Base-by-base conservation (phyloP, 208 protist genomes). In the Wallacemonas rigidus region DNA sequence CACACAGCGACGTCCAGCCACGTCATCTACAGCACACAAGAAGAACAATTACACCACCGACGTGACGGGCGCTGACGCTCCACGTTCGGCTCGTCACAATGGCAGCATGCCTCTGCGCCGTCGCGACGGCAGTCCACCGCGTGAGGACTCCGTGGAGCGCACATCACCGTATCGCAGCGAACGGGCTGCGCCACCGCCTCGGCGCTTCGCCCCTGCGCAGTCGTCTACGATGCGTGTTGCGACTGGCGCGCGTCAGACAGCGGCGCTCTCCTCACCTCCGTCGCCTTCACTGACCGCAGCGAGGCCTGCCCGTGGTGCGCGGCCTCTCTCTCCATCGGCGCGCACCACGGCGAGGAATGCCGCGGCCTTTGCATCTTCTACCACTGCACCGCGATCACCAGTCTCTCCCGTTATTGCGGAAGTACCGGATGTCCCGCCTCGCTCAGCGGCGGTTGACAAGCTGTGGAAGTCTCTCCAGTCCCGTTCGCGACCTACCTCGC, bases 401-500 rank as follows among this genome's bases (percentile, higher is more conserved):
- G 45, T 50, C 45, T 50, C 45, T 6, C 45, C 45, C 45, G 43
- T 65, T 14, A 48, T 65, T 8, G 17, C 60, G 60, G 60, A 65
- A 17, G 38, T 65, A 9, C 40, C 3, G 8, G 5, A 45, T n/a
- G 60, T 65, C 1, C 60, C 60, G 12, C 60, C 60, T 12, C 60
- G 60, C 41, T 65, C 60, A 8, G 60, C 60, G 1, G 60, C 60
- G 3, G 60, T 65, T 3, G 40, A 65, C 41, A 4, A 65, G 60
- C 38, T 65, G 35, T 67, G 62, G 57, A 36, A 54, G n/a, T 75
- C 71, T 14, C 54, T 55, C 15, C 56, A 50, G 61, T 38, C 41
- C 6, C 62, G 61, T 14, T 68, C 71, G 53, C 71, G 61, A 43
- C 71, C 71, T 3, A n/a, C 60, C 14, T 60, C 71, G 45, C 55